Percentiles rank a stretch among this genome's conserved stretches.
Conservation (phyloP, 495 filamentous ascomycete genomes). For the Hypomontagnella monticulosa region DNA sequence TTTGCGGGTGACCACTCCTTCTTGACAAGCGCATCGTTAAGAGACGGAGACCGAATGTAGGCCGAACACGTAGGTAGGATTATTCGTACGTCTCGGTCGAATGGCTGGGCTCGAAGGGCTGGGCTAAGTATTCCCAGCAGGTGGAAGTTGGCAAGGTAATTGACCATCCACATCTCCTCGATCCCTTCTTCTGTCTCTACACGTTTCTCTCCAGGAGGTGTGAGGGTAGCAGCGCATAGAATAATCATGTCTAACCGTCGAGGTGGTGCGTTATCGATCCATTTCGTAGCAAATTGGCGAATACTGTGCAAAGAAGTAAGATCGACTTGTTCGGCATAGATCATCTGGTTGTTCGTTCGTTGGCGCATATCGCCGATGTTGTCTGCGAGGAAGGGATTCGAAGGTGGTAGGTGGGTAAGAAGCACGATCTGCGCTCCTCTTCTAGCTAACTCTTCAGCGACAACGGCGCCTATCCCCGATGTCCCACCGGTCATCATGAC, state of each 20-base stretch:
- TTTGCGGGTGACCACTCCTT: slow-evolving; percentile 60
- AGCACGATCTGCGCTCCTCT: slow-evolving; percentile 93
- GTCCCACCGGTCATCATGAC: slow-evolving; percentile 96
- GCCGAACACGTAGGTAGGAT: slow-evolving; percentile 86
- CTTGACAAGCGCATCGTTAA: slow-evolving; percentile 55
- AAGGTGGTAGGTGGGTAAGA: slow-evolving; percentile 80
- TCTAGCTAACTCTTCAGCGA: slow-evolving; percentile 75
- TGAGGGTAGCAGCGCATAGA: slow-evolving; percentile 80
- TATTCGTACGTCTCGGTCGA: slow-evolving; percentile 91
- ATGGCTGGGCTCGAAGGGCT: slow-evolving; percentile 85
- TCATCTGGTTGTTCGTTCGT: slow-evolving; percentile 82
- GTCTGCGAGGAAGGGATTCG: slow-evolving; percentile 89
- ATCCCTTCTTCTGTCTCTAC: slow-evolving; percentile 76
- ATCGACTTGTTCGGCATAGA: slow-evolving; percentile 95
- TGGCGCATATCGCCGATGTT: slow-evolving; percentile 88
- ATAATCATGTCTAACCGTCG: slow-evolving; percentile 94
- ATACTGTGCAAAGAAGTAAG: slow-evolving; percentile 86
- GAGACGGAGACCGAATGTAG: slow-evolving; percentile 76
- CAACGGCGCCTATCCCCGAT: slow-evolving; percentile 86
- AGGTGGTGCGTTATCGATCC: slow-evolving; percentile 94
- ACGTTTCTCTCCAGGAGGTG: slow-evolving; percentile 65
- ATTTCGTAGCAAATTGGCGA: slow-evolving; percentile 95
- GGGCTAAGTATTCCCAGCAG: slow-evolving; percentile 89
- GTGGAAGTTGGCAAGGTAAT: slow-evolving; percentile 96
- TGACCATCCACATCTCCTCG: slow-evolving; percentile 90